These are phyloP conservation scores for Helichrysum umbraculigerum DNA, from an alignment of 129 eudicot species.

Conservation along the genomic window DNA sequence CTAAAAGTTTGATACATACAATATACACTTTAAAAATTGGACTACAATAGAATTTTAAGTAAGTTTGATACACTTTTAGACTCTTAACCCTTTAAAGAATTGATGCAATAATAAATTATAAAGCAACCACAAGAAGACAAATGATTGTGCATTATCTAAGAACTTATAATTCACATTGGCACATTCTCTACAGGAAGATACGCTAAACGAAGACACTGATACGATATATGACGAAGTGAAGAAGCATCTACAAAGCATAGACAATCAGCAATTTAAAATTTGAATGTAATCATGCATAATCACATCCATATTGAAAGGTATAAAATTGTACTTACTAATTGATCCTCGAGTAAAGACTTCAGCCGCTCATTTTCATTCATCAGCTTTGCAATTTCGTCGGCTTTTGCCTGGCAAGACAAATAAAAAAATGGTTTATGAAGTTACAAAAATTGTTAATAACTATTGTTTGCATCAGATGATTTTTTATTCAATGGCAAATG, in stretches of 20 bases:
- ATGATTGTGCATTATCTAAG: not conserved
- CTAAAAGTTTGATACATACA: too few relatives aligned
- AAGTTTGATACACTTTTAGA: too few relatives aligned
- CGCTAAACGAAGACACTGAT: constrained; percentile 3
- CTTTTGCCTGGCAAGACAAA: constrained; percentile 68
- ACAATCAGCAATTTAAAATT: not conserved
- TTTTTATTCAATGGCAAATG: not conserved
- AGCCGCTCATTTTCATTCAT: constrained; percentile 96
- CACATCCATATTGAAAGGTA: constrained; percentile 4
- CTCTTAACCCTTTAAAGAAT: not conserved
- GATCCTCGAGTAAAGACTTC: constrained; percentile 72
- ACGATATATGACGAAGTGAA: not conserved
- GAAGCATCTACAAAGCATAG: not conserved
- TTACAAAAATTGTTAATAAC: not conserved
- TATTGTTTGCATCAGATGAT: not conserved
- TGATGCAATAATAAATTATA: not conserved
- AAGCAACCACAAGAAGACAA: not conserved
- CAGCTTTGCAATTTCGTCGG: constrained; percentile 88
- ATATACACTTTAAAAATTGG: too few relatives aligned
- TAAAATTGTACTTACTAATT: constrained; percentile 50
- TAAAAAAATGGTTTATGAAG: not conserved
- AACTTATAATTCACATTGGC: not conserved
- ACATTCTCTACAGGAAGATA: not conserved
- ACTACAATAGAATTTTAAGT: too few relatives aligned
- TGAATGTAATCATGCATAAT: constrained; percentile 13